phyloP scores from a whole-genome alignment of 345 rosid genomes.

The Salix dunnii region DNA sequence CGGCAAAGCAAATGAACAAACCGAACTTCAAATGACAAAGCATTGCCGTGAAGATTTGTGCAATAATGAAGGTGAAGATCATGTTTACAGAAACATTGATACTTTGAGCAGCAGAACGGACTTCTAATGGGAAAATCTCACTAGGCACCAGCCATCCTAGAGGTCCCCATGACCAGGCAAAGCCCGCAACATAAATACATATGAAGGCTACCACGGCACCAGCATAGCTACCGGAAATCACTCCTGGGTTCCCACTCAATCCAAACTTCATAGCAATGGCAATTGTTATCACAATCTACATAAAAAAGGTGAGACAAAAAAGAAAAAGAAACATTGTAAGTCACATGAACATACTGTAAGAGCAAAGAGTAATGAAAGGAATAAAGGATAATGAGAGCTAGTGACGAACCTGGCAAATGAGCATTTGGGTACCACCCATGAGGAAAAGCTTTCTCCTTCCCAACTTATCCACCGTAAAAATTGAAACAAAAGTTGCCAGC shows the following conservation, averaged over 20 bases:
- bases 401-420: slow-evolving; percentile 25
- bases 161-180: slow-evolving; percentile 78
- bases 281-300: slow-evolving; percentile 36
- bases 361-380: not conserved
- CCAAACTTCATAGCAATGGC: slow-evolving; percentile 53
- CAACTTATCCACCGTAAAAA: slow-evolving; percentile 25
- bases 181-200: slow-evolving; percentile 48
- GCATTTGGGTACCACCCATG: slow-evolving; percentile 33
- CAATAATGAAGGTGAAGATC: slow-evolving; percentile 57
- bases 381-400: not conserved
- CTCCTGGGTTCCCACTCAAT: slow-evolving; percentile 37
- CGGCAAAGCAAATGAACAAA: slow-evolving; percentile 47
- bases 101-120: slow-evolving; percentile 59
- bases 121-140: slow-evolving; percentile 59
- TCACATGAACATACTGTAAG: not conserved
- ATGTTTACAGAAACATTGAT: slow-evolving; percentile 49
- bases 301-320: not conserved
- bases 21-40: slow-evolving; percentile 53
- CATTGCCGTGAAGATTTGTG: slow-evolving; percentile 54
- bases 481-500: slow-evolving; percentile 23
- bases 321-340: not conserved
- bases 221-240: slow-evolving; percentile 31
- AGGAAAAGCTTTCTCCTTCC: slow-evolving; percentile 38
- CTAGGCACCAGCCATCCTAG: slow-evolving; percentile 66
- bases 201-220: slow-evolving; percentile 30